Conservation (phyloP, 495 filamentous ascomycete species). For the Xylaria venustula region DNA sequence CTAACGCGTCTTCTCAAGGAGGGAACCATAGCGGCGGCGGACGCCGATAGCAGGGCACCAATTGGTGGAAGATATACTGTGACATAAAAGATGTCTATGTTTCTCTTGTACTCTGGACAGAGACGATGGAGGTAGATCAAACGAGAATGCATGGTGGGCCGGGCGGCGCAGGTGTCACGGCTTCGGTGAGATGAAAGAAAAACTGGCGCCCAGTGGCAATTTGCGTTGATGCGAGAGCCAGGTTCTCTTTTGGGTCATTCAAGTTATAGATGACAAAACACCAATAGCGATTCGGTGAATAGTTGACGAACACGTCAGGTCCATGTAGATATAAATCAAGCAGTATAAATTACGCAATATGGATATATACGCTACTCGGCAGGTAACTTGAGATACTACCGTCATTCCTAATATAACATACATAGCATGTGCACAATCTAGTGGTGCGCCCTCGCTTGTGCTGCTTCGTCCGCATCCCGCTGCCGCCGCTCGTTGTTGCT, state of each 20-base stretch:
- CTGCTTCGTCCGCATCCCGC: constrained; percentile 57
- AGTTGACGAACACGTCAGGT: not conserved
- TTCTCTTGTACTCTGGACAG: not conserved
- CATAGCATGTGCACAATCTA: too few species aligned
- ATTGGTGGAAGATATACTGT: constrained; percentile 88
- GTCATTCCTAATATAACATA: too few species aligned
- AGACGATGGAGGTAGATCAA: not conserved
- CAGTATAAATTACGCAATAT: too few species aligned
- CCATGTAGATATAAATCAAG: not conserved
- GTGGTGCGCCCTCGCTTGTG: constrained; percentile 50
- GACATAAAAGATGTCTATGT: constrained; percentile 46
- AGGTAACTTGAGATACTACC: too few species aligned
- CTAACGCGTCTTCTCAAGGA: constrained; percentile 85
- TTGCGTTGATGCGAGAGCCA: not conserved
- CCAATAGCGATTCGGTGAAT: not conserved
- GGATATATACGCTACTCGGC: too few species aligned
- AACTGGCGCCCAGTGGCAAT: not conserved
- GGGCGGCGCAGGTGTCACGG: not conserved
- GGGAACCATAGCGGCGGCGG: constrained; percentile 86
- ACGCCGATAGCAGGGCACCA: constrained; percentile 76
- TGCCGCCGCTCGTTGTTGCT: constrained; percentile 56
- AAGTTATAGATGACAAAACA: too few species aligned
- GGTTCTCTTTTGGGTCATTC: not conserved
- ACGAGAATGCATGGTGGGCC: not conserved
- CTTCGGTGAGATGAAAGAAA: not conserved